phyloP scores from a whole-genome alignment of 305 asterid species.

The Caryopteris hybrid region DNA sequence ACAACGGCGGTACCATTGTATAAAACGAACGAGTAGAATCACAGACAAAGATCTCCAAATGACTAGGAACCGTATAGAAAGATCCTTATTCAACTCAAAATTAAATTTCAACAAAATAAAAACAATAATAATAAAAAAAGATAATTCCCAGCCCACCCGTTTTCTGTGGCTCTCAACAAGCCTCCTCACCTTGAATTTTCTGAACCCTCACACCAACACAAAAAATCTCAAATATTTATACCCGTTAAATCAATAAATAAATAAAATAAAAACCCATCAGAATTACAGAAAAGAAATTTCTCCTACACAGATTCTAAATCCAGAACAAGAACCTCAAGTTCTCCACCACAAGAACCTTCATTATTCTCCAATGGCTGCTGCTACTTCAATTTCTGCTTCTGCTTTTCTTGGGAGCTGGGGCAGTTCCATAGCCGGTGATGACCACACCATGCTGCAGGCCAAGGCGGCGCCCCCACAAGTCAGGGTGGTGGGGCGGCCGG shows the following conservation, averaged over 20 bases:
- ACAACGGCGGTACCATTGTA: slow-evolving; percentile 2
- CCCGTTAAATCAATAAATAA: background rate
- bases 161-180: slow-evolving; percentile 30
- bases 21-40: slow-evolving; percentile 2
- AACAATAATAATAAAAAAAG: background rate
- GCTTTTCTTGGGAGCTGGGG: slow-evolving; percentile 64
- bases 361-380: slow-evolving; percentile 29
- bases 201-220: slow-evolving; percentile 1
- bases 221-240: background rate
- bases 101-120: background rate
- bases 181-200: slow-evolving; percentile 21
- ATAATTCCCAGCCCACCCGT: slow-evolving; percentile 27
- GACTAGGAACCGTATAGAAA: slow-evolving; percentile 19
- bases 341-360: background rate
- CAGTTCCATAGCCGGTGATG: slow-evolving; percentile 52
- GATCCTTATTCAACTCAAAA: slow-evolving; percentile 7
- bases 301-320: slow-evolving; percentile 8
- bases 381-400: slow-evolving; percentile 53
- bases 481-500: slow-evolving; percentile 38
- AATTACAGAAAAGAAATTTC: slow-evolving; percentile 2
- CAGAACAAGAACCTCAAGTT: background rate
- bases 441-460: slow-evolving; percentile 36
- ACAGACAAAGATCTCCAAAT: slow-evolving; percentile 22
- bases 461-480: slow-evolving; percentile 35
- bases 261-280: background rate